A percentile compares a stretch with the other conserved stretches of the same genome.
Conservation (phyloP, 805 yeast species). For the Candida ficus region DNA sequence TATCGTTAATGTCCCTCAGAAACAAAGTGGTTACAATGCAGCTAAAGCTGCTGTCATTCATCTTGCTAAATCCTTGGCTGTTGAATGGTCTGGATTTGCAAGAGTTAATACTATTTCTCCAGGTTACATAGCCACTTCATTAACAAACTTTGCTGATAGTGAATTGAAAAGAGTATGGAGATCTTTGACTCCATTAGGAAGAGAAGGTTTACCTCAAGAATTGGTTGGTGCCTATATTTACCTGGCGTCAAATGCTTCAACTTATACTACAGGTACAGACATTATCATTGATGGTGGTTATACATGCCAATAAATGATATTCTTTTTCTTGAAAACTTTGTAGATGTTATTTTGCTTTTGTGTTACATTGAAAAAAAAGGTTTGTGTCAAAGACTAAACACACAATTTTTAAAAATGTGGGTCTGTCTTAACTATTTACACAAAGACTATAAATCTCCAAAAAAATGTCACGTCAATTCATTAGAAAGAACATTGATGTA, state of each 20-base stretch:
- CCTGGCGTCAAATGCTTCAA: constrained; percentile 75
- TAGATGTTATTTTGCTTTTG: not conserved
- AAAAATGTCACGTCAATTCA: constrained; percentile 17
- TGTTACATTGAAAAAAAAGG: not conserved
- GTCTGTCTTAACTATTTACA: no score
- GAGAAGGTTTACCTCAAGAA: constrained; percentile 71
- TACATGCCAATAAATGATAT: constrained; percentile 17
- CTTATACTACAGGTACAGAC: constrained; percentile 76
- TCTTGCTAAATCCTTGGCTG: constrained; percentile 70
- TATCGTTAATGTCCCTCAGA: constrained; percentile 82
- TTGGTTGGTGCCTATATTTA: constrained; percentile 76
- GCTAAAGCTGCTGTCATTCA: constrained; percentile 83
- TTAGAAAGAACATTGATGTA: constrained; percentile 16
- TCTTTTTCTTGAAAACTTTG: not conserved
- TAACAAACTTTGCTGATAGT: constrained; percentile 44
- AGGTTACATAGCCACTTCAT: constrained; percentile 76
- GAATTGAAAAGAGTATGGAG: constrained; percentile 46
- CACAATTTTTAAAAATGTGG: not conserved
- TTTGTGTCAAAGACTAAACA: not conserved
- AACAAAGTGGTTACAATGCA: constrained; percentile 82
- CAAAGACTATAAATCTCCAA: no score
- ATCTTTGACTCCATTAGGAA: constrained; percentile 56
- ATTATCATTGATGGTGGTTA: constrained; percentile 80
- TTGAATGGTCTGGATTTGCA: constrained; percentile 84
- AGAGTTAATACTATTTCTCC: constrained; percentile 84